phyloP scores from a whole-genome alignment of 2,329 filamentous ascomycete species.

The Ascochyta koolunga region DNA sequence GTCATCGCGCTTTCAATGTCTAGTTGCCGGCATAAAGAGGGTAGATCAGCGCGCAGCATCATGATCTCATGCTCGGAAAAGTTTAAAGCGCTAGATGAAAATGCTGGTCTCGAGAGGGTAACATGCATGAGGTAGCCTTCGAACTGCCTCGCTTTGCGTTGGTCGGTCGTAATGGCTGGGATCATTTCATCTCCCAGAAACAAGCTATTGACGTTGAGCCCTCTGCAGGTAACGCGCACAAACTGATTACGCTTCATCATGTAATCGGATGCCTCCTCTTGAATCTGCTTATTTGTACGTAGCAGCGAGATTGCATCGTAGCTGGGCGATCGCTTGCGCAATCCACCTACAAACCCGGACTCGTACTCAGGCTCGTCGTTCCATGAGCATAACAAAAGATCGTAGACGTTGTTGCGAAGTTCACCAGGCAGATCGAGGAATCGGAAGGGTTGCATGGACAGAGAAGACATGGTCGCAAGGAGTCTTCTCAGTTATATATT shows the following conservation, averaged over 20 bases:
- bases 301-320: conserved; percentile 30
- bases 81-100: conserved; percentile 19
- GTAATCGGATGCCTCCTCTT: conserved; percentile 35
- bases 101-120: conserved; percentile 29
- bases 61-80: conserved; percentile 33
- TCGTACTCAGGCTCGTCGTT: conserved; percentile 26
- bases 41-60: conserved; percentile 32
- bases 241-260: conserved; percentile 39
- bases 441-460: conserved; percentile 27
- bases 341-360: conserved; percentile 18
- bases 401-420: conserved; percentile 35
- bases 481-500: background rate
- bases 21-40: conserved; percentile 27
- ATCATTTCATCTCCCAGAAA: conserved; percentile 27
- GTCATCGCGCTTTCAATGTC: conserved; percentile 36
- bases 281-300: conserved; percentile 35
- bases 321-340: conserved; percentile 26
- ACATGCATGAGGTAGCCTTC: conserved; percentile 37
- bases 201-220: conserved; percentile 25
- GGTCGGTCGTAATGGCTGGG: conserved; percentile 26
- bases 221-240: conserved; percentile 33
- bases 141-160: conserved; percentile 24
- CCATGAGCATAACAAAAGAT: conserved; percentile 35
- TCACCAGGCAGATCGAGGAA: conserved; percentile 36
- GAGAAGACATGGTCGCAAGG: conserved; percentile 19